Conservation (phyloP, 352 stramenopile genomes). For the Globisporangium irregulare region DNA sequence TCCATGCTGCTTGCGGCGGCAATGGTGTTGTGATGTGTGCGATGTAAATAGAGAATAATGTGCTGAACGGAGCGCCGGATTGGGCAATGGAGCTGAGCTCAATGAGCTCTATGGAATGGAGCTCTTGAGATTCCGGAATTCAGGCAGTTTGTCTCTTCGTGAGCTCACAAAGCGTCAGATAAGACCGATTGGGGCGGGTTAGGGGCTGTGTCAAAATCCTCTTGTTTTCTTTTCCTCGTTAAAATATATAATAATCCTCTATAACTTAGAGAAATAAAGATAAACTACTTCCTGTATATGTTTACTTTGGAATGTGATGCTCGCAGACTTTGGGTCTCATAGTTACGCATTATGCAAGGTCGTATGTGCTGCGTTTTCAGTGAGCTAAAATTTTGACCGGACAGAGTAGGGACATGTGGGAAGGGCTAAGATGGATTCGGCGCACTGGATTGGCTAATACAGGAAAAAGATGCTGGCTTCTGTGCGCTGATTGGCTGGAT, state of each 20-base stretch:
- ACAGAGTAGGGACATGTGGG: not conserved
- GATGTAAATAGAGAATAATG: conserved; percentile 8
- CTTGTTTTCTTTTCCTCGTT: not conserved
- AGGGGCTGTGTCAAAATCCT: not conserved
- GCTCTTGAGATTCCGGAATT: not conserved
- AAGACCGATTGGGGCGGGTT: not conserved
- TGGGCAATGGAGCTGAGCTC: not conserved
- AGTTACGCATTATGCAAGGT: not conserved
- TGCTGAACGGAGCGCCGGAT: too few relatives aligned
- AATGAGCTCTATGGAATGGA: not conserved
- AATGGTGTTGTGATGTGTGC: not conserved
- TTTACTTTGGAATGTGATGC: too few relatives aligned
- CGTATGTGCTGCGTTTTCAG: not conserved
- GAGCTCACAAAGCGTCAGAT: conserved; percentile 13
- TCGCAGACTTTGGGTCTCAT: not conserved
- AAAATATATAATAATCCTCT: not conserved
- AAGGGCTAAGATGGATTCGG: not conserved
- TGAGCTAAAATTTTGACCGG: not conserved
- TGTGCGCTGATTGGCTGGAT: not conserved
- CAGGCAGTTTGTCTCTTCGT: conserved; percentile 1
- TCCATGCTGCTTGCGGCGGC: not conserved
- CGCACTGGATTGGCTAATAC: not conserved
- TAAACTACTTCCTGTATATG: too few relatives aligned
- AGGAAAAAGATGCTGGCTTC: not conserved
- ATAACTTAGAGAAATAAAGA: not conserved